Conservation (phyloP, 768 basidiomycete species). For the Leucosporidium yakuticum region DNA sequence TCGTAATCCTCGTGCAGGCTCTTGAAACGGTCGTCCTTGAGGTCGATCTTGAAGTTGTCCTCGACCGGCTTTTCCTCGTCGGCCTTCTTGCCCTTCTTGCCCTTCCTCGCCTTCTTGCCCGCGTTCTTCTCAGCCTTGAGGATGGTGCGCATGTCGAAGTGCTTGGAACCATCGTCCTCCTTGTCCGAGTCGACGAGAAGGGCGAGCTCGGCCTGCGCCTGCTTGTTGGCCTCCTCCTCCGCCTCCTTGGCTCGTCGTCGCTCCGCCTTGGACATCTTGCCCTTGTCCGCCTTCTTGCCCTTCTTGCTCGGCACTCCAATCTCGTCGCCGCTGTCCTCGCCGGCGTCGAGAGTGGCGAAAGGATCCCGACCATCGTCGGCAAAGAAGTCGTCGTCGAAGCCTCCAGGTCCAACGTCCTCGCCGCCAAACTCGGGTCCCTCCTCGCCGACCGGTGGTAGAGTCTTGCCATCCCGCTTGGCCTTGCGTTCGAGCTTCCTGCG, state of each 20-base stretch:
- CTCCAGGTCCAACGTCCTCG: slow-evolving; percentile 27
- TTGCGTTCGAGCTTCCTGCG: slow-evolving; percentile 65
- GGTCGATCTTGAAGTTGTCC: slow-evolving; percentile 73
- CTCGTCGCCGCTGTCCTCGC: slow-evolving; percentile 33
- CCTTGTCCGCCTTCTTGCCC: slow-evolving; percentile 36
- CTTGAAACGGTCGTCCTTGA: slow-evolving; percentile 81
- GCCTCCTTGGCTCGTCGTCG: slow-evolving; percentile 29
- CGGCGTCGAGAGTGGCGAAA: slow-evolving; percentile 30
- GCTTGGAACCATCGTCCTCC: slow-evolving; percentile 57
- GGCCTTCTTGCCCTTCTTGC: slow-evolving; percentile 45
- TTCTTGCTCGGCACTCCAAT: slow-evolving; percentile 34
- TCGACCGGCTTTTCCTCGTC: slow-evolving; percentile 60
- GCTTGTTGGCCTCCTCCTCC: slow-evolving; percentile 21
- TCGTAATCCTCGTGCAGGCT: slow-evolving; percentile 79
- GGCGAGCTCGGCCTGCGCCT: slow-evolving; percentile 30
- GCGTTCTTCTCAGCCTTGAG: slow-evolving; percentile 72
- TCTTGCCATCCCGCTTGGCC: slow-evolving; percentile 41
- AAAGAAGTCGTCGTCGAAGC: slow-evolving; percentile 71
- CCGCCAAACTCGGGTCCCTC: slow-evolving; percentile 26
- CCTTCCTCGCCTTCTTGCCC: slow-evolving; percentile 42
- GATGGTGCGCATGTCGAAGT: slow-evolving; percentile 86
- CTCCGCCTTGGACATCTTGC: slow-evolving; percentile 29
- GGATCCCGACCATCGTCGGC: slow-evolving; percentile 43
- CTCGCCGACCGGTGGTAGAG: slow-evolving; percentile 25
- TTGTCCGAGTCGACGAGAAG: slow-evolving; percentile 51